Evolutionary conservation across 1,284 basidiomycete species (phyloP).

Genomic region (Puccinia hordei): DNA sequence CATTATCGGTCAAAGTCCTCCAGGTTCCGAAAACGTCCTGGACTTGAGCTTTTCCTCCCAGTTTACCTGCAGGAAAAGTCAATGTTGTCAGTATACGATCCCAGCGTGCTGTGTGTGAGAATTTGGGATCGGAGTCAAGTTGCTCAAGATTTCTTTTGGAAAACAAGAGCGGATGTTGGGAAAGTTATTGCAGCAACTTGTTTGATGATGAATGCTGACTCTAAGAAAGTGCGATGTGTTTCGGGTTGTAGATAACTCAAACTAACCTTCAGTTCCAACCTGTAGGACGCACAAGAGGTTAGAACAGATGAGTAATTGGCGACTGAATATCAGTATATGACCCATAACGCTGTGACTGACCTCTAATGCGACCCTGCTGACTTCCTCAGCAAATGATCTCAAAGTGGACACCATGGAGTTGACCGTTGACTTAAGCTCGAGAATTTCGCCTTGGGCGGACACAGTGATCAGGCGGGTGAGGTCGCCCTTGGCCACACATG

Average conservation of each 20-base stretch:
- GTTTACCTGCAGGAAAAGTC: conserved; percentile 59
- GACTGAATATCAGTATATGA: conserved; percentile 51
- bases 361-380: conserved; percentile 59
- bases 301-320: conserved; percentile 28
- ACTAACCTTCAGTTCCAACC: conserved; percentile 88
- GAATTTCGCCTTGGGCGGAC: conserved; percentile 87
- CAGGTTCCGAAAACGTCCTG: conserved; percentile 62
- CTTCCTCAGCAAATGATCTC: conserved; percentile 79
- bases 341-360: conserved; percentile 45
- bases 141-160: no score
- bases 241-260: conserved; percentile 91
- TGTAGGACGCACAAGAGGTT: conserved; percentile 47
- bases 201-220: neutral
- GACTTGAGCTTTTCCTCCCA: conserved; percentile 62
- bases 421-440: conserved; percentile 77
- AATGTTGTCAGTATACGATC: conserved; percentile 56
- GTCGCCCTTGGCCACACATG: conserved; percentile 72
- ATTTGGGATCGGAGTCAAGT: no score
- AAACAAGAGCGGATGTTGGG: neutral
- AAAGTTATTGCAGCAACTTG: neutral
- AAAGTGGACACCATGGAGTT: conserved; percentile 88
- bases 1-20: conserved; percentile 61
- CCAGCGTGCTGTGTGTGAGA: no score
- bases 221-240: neutral
- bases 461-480: conserved; percentile 66